phyloP scores from a whole-genome alignment of 2,329 filamentous ascomycete species.

The Amauroascus verrucosus region DNA sequence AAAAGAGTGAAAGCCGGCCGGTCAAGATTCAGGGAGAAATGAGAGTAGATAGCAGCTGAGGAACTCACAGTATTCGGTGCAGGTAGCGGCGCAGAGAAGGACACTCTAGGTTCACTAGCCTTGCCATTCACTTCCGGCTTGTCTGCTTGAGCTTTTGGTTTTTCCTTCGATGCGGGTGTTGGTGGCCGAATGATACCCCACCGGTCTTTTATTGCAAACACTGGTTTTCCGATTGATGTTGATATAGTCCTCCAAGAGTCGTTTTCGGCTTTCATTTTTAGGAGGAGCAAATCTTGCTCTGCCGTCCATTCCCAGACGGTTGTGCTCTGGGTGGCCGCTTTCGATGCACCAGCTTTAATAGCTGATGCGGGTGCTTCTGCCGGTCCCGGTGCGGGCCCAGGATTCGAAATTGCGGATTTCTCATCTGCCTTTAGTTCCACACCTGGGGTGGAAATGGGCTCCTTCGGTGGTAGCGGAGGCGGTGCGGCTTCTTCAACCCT shows the following conservation, averaged over 20 bases:
- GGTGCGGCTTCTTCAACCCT: neutral
- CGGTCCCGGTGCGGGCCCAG: neutral
- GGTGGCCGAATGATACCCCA: conserved; percentile 17
- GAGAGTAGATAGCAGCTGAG: neutral
- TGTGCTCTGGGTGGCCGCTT: neutral
- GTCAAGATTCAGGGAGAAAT: too few relatives aligned
- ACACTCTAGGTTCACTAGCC: conserved; percentile 8
- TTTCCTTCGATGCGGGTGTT: neutral
- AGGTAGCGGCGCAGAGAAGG: conserved; percentile 13
- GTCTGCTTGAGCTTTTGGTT: conserved; percentile 8
- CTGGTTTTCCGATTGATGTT: conserved; percentile 18
- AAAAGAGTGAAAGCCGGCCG: neutral
- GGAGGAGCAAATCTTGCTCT: conserved; percentile 19
- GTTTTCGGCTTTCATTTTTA: conserved; percentile 18
- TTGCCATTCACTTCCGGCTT: conserved; percentile 1
- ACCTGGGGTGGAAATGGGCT: neutral
- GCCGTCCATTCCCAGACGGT: conserved; percentile 17
- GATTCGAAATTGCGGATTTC: neutral
- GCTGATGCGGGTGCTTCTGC: neutral
- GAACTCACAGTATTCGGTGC: conserved; percentile 2
- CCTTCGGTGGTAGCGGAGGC: neutral
- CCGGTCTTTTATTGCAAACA: conserved; percentile 21
- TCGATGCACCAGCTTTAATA: neutral
- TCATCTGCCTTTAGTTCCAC: neutral
- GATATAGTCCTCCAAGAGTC: conserved; percentile 21